Percentiles rank a stretch among this genome's conserved stretches.
Evolutionary conservation across 352 stramenopile genomes (phyloP).

Genomic region (Pythium insidiosum): DNA sequence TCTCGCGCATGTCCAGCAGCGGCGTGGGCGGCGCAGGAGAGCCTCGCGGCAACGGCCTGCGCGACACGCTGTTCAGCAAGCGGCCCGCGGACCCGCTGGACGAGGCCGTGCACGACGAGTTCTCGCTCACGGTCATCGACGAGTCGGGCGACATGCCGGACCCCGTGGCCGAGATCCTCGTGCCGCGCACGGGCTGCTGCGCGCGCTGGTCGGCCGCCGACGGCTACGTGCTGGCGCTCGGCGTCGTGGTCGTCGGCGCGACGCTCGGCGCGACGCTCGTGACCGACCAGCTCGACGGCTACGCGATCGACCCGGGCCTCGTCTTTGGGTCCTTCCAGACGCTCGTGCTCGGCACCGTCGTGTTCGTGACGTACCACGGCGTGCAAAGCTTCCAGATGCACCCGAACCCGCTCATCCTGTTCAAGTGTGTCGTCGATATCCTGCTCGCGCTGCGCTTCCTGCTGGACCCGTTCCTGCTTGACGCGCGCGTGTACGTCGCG

Average conservation of each 20-base stretch:
- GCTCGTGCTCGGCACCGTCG: constrained; percentile 52
- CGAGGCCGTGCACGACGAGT: constrained; percentile 59
- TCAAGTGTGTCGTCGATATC: constrained; percentile 77
- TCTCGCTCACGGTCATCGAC: constrained; percentile 70
- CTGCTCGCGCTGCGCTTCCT: constrained; percentile 61
- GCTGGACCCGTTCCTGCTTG: constrained; percentile 50
- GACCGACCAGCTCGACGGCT: constrained; percentile 74
- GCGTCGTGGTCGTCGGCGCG: constrained; percentile 29
- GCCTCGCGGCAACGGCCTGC: constrained; percentile 15
- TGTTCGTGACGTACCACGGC: constrained; percentile 74
- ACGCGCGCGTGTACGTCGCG: constrained; percentile 34
- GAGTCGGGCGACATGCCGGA: constrained; percentile 57
- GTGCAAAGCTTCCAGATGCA: constrained; percentile 71
- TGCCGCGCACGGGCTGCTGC: neutral
- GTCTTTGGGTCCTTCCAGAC: constrained; percentile 74
- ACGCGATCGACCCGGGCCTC: constrained; percentile 55
- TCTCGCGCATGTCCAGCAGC: constrained; percentile 20
- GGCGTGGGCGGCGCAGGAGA: neutral
- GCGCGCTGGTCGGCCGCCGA: neutral
- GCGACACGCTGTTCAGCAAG: constrained; percentile 62
- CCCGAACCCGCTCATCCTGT: constrained; percentile 79
- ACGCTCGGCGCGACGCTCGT: constrained; percentile 30
- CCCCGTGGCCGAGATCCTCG: constrained; percentile 45
- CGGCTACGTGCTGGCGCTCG: constrained; percentile 1
- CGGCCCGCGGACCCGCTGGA: constrained; percentile 35